A percentile compares a stretch with the other conserved stretches of the same genome.
phyloP scores from a whole-genome alignment of 768 basidiomycete species.

The Phylloporus arenicola region DNA sequence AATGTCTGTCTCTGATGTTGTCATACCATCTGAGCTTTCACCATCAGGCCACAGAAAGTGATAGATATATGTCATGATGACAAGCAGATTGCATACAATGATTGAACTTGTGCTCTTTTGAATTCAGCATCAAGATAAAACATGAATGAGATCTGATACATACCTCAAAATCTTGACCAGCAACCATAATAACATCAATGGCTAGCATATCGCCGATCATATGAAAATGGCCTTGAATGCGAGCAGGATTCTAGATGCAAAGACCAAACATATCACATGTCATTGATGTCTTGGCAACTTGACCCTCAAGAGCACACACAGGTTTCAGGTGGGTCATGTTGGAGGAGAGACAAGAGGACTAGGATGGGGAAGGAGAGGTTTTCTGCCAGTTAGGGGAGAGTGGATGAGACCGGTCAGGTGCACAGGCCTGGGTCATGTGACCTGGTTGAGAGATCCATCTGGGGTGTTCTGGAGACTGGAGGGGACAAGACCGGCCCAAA shows the following conservation, averaged over 20 bases:
- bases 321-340: too few species aligned
- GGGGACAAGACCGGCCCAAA: too few species aligned
- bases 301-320: conserved; percentile 14
- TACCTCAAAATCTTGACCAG: conserved; percentile 8
- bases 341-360: too few species aligned
- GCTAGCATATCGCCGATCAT: not conserved
- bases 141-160: not conserved
- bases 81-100: conserved; percentile 15
- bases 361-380: too few species aligned
- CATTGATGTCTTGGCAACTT: conserved; percentile 10
- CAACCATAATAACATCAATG: not conserved
- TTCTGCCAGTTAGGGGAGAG: too few species aligned
- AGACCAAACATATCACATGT: conserved; percentile 16
- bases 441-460: too few species aligned
- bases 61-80: conserved; percentile 15
- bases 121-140: not conserved
- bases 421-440: too few species aligned
- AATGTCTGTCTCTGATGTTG: not conserved
- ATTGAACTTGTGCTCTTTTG: conserved; percentile 5
- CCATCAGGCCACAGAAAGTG: conserved; percentile 1
- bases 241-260: conserved; percentile 13
- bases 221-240: conserved; percentile 10
- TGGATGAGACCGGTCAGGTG: too few species aligned
- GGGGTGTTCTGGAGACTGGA: too few species aligned
- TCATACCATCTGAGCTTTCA: not conserved